Percentiles rank a stretch among this genome's conserved stretches.
Evolutionary conservation across 805 yeast species (phyloP).

Genomic region (Pichia rugopelliculosa): DNA sequence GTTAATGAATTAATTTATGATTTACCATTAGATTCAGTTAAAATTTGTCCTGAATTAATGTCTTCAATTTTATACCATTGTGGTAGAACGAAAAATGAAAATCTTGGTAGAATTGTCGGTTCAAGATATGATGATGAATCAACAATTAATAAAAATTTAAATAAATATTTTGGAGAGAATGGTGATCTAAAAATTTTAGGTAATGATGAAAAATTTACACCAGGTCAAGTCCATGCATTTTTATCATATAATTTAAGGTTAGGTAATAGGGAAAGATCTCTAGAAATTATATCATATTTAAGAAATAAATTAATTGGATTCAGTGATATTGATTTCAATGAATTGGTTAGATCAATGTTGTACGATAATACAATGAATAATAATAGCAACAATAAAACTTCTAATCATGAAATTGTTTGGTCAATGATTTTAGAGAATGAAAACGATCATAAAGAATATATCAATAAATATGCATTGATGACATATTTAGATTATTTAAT

Average conservation of each 20-base stretch:
- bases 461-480: conserved; percentile 23
- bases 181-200: conserved; percentile 9
- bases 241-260: conserved; percentile 22
- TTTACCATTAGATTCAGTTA: conserved; percentile 29
- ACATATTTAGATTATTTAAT: conserved; percentile 26
- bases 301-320: conserved; percentile 20
- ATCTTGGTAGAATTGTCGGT: conserved; percentile 22
- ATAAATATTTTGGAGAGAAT: conserved; percentile 6
- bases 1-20: conserved; percentile 22
- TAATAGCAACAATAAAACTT: conserved; percentile 4
- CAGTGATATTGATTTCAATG: conserved; percentile 25
- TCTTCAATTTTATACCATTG: conserved; percentile 25
- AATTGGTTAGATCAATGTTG: conserved; percentile 24
- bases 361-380: conserved; percentile 4
- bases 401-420: conserved; percentile 21
- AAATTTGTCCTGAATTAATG: conserved; percentile 29
- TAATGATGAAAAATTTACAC: conserved; percentile 19
- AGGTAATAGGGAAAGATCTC: conserved; percentile 23
- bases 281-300: conserved; percentile 24
- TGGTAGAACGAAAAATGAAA: conserved; percentile 20
- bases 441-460: conserved; percentile 5
- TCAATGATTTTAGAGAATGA: conserved; percentile 16
- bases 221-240: conserved; percentile 26
- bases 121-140: conserved; percentile 19
- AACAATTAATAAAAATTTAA: conserved; percentile 5